Base-by-base conservation (phyloP, 768 basidiomycete genomes). In the Hypholoma fasciculare region DNA sequence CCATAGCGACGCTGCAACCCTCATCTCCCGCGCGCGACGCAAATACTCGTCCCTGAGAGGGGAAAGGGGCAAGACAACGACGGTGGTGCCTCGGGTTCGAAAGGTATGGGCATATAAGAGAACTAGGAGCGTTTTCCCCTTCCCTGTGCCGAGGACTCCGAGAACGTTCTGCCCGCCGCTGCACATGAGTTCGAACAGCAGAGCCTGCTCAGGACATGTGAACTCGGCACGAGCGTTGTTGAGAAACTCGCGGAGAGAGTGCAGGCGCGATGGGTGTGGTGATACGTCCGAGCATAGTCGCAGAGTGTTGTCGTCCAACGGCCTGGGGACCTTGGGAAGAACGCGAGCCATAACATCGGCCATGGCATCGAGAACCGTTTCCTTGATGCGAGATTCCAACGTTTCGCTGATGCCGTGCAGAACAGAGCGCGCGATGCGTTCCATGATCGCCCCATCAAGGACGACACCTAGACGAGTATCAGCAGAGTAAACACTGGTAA, bases 341-440 rank as follows among this genome's bases (percentile, higher is more conserved):
- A 54, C 53, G 0, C 13, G 19, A 14, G 50, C 50, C 11, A 40
- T 27, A 11, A 59, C 30, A 8, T 62, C 51, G 3, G 54, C 59
- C 59, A 65, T 65, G 1, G 17, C 9, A 4, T 63, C 54, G 7
- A 54, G 17, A 16, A 63, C 48, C 17, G 53, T 58, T 13, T 57
- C 49, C 23, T 47, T 40, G 2, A 65, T 44, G 5, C 36, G 26
- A 17, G 20, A 14, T 23, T 60, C 54, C 9, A 54, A 51, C 1
- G 11, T 16, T 7, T 36, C n/a, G 2, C 14, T 27, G 8, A 59
- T 34, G 1, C 58, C 12, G 7, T 46, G 39, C 2, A 42, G 23
- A 14, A 59, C 51, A 17, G 4, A 8, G 8, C 26, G 0, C 4
- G 49, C n/a, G 5, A 49, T 16, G 2, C 23, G 30, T 2, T 27